Percentiles rank a stretch among this genome's conserved stretches.
Conservation (phyloP, 2,329 filamentous ascomycete species). For the Endothia cerciana region DNA sequence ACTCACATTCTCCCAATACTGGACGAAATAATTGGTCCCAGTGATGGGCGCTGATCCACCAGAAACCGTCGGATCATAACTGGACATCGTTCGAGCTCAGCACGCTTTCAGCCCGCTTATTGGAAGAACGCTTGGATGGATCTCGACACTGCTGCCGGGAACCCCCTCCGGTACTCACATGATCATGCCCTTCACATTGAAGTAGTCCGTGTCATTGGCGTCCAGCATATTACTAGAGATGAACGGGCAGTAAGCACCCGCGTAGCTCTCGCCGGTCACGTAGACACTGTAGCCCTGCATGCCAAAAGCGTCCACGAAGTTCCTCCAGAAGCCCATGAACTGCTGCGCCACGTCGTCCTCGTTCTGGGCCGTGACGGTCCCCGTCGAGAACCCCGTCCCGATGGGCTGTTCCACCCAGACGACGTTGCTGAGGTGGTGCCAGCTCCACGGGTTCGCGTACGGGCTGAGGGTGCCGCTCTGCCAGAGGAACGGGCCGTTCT, state of each 20-base stretch:
- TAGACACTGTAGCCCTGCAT: constrained; percentile 68
- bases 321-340: constrained; percentile 75
- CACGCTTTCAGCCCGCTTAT: neutral
- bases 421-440: constrained; percentile 73
- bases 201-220: constrained; percentile 63
- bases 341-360: constrained; percentile 68
- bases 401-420: constrained; percentile 71
- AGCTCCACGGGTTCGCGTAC: constrained; percentile 66
- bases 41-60: constrained; percentile 47
- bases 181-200: constrained; percentile 66
- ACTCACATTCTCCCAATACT: constrained; percentile 50
- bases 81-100: neutral
- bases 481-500: constrained; percentile 73
- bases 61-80: constrained; percentile 66
- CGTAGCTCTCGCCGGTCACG: constrained; percentile 61
- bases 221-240: constrained; percentile 72
- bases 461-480: constrained; percentile 67
- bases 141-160: no score
- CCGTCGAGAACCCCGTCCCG: constrained; percentile 67
- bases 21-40: constrained; percentile 57
- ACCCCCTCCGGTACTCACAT: constrained; percentile 41
- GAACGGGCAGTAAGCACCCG: constrained; percentile 65
- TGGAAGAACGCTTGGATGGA: neutral
- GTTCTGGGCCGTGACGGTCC: constrained; percentile 62
- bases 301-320: constrained; percentile 69